Percentiles rank a stretch among this genome's conserved stretches.
Conservation (phyloP, 2,329 filamentous ascomycete genomes). For the Aspergillus jensenii region DNA sequence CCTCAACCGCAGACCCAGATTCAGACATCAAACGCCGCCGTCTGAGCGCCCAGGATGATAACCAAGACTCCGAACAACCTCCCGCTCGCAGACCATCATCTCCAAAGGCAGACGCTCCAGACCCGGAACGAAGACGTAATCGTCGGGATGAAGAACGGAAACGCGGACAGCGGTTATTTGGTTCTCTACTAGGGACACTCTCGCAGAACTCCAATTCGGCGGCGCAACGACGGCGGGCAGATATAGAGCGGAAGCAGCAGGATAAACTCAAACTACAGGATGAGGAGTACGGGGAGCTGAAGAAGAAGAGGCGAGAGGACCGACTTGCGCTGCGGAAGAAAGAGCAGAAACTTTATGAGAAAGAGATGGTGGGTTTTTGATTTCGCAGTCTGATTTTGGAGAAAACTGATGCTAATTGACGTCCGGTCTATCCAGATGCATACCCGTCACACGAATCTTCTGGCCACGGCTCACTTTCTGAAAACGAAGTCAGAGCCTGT, state of each 20-base stretch:
- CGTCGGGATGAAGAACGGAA: conserved; percentile 73
- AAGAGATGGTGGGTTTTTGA: conserved; percentile 64
- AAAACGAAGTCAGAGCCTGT: conserved; percentile 69
- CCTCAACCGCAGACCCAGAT: conserved; percentile 51
- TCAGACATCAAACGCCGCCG: conserved; percentile 53
- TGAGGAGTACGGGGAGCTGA: conserved; percentile 67
- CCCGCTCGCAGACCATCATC: conserved; percentile 26
- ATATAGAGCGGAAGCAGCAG: conserved; percentile 80
- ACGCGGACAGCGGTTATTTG: conserved; percentile 81
- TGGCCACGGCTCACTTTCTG: conserved; percentile 70
- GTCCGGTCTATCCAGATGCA: conserved; percentile 59
- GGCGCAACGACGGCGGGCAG: conserved; percentile 68
- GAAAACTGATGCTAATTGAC: background rate
- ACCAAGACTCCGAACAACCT: conserved; percentile 19
- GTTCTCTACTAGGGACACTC: conserved; percentile 73
- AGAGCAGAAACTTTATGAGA: conserved; percentile 74
- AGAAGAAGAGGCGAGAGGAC: conserved; percentile 64
- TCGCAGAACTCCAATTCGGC: conserved; percentile 67
- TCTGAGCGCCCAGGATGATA: conserved; percentile 39
- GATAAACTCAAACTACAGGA: conserved; percentile 76
- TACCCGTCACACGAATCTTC: conserved; percentile 69
- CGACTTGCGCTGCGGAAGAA: conserved; percentile 60
- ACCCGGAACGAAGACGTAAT: conserved; percentile 18
- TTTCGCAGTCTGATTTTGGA: no score
- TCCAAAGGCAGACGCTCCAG: conserved; percentile 20